Evolutionary conservation across 305 asterid species (phyloP), one percentile per base, ranked within the genome.

Genomic region (Euphrasia arctica): DNA sequence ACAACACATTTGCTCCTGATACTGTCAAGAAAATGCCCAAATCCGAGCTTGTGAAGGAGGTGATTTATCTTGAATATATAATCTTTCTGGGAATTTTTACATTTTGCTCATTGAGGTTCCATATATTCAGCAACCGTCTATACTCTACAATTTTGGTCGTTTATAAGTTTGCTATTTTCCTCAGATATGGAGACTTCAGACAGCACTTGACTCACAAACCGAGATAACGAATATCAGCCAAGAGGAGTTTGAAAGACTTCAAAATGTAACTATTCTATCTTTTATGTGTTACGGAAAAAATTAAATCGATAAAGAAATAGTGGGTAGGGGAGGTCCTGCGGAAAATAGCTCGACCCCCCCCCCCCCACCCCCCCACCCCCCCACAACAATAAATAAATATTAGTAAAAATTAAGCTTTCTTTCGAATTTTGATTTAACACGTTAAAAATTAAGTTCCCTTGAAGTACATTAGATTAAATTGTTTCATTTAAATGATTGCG

Each of bases 191-290:
- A 88, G 85, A 79, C 95, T 90, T 65, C 95, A 80, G 68, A 89
- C 89, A 5, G 92, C 91, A 60, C 87, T 93, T 54, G 74, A 70
- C 65, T 84, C 86, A 64, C 96, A 93, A 80, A 72, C 95, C 43
- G 95, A 90, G 74, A 81, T 83, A 76, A 80, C 96, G 45, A 85
- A 83, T 57, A 79, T 85, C 28, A 88, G 95, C 80, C 96, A 88
- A 72, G 95, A 88, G 68, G 97, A 93, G 81, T 88, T 68, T 50
- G 99, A 93, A 79, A 86, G 83, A 65, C 97, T 93, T 73, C 92
- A 86, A 79, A 82, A 85, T 63, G 99, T 93, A 77, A 75, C 75
- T 12, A n/a, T 42, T 61, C 69, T 2, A 63, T 69, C 64, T 64
- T 55, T 28, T 51, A 13, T 66, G 65, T 41, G 29, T 18, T 64